phyloP scores from a whole-genome alignment of 768 basidiomycete species.

The Phanerochaete sordida region DNA sequence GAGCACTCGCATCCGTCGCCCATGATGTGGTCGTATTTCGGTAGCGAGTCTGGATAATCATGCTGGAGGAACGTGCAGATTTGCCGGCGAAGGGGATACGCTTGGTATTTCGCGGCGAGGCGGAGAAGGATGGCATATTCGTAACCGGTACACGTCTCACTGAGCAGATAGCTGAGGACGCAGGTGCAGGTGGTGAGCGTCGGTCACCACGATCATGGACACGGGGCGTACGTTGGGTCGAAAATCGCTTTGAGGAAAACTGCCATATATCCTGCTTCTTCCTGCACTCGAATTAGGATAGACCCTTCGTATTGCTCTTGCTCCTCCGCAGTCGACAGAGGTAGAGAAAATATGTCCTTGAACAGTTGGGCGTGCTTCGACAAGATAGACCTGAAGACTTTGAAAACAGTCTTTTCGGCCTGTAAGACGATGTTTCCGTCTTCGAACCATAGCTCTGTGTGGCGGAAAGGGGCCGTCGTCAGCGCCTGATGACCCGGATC shows the following conservation, averaged over 20 bases:
- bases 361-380: constrained; percentile 39
- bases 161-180: background rate
- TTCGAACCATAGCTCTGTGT: constrained; percentile 6
- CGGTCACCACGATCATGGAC: too few relatives aligned
- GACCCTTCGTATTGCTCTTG: background rate
- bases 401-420: background rate
- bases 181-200: background rate
- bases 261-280: background rate
- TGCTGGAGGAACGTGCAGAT: background rate
- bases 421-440: constrained; percentile 2
- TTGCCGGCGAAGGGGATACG: background rate
- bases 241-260: background rate
- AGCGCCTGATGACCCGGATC: background rate
- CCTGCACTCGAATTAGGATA: background rate
- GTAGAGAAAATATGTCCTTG: constrained; percentile 62
- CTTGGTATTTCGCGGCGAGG: background rate
- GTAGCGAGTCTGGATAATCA: background rate
- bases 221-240: background rate
- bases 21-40: background rate
- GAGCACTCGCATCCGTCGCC: background rate
- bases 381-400: background rate
- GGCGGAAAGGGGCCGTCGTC: background rate
- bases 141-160: background rate
- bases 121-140: background rate
- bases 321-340: constrained; percentile 41